Conservation (phyloP, 352 stramenopile genomes). For the Blastocystis sp. region DNA sequence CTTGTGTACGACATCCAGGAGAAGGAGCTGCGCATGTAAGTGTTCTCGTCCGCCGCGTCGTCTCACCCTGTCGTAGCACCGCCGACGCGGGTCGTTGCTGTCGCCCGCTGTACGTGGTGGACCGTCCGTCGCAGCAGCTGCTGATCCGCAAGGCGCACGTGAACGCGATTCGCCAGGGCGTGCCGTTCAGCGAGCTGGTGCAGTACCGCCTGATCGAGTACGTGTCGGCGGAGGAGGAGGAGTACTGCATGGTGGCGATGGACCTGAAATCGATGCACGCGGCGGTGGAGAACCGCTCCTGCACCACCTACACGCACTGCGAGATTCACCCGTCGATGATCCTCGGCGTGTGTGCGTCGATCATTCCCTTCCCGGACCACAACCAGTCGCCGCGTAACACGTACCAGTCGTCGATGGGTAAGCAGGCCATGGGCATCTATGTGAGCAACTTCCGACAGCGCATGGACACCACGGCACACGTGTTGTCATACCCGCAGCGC, state of each 20-base stretch:
- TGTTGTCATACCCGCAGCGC: conserved; percentile 99
- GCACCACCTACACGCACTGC: conserved; percentile 96
- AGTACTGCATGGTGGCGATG: conserved; percentile 99
- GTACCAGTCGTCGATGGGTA: conserved; percentile 99
- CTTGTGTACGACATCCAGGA: conserved; percentile 97
- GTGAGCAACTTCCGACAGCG: conserved; percentile 96
- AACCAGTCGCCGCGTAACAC: conserved; percentile 99
- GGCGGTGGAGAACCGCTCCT: conserved; percentile 80
- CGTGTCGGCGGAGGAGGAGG: conserved; percentile 98
- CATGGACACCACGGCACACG: conserved; percentile 99
- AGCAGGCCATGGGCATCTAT: conserved; percentile 99
- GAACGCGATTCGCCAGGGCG: conserved; percentile 83
- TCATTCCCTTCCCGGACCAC: conserved; percentile 99
- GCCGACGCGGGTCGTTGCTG: conserved; percentile 98
- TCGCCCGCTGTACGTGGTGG: conserved; percentile 97
- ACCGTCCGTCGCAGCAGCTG: conserved; percentile 86
- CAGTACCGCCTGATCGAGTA: conserved; percentile 95
- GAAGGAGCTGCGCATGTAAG: conserved; percentile 96
- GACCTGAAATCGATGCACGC: conserved; percentile 87
- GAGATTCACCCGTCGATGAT: conserved; percentile 99
- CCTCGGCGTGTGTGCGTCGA: conserved; percentile 96
- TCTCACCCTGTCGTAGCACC: conserved; percentile 49
- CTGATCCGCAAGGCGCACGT: conserved; percentile 96
- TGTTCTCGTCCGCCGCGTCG: background rate
- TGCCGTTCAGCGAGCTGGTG: conserved; percentile 81